Evolutionary conservation across 306 rosid species (phyloP), one percentile per base, ranked within the genome.

Genomic region (Cicer yamashitae): DNA sequence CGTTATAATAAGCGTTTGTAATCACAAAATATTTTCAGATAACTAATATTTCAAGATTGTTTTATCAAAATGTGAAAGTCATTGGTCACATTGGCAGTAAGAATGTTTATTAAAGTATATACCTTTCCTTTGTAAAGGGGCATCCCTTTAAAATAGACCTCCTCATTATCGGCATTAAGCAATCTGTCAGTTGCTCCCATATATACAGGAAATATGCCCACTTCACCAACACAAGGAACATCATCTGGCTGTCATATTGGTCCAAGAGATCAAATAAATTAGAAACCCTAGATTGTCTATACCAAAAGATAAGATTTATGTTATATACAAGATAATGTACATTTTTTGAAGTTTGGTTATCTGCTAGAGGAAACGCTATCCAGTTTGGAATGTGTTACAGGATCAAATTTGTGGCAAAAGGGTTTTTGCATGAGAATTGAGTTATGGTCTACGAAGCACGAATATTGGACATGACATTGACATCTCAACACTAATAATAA

Each of bases 111-210:
- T 37, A 8, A 50, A 70, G 79, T 65, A 61, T 15, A 41, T 89
- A 92, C 97, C 96, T 85, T 88, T 83, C 96, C 99, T 48, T 84
- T 90, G 89, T 87, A 87, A 34, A 47, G 39, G n/a, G 97, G 97
- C 97, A 94, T 94, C 81, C 96, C 97, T 86, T 86, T 86, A 52
- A 87, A 94, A 84, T 92, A 94, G 46, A 89, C 83, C 73, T 90
- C 77, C n/a, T 87, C 90, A 60, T 92, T 86, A 77, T 92, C 88
- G 44, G 96, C 96, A 61, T 94, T 94, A 54, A 90, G 91, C 83
- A 94, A 74, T 79, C 87, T 85, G 70, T 86, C 86, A 48, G 93
- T 85, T 70, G 96, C 86, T 85, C 96, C 99, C 81, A 90, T 67
- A 82, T 65, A 74, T 14, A 71, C 9, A 17, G 96, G 88, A 80